Evolutionary conservation across 2,329 filamentous ascomycete genomes (phyloP).

Genomic region (Tolypocladium sp.): DNA sequence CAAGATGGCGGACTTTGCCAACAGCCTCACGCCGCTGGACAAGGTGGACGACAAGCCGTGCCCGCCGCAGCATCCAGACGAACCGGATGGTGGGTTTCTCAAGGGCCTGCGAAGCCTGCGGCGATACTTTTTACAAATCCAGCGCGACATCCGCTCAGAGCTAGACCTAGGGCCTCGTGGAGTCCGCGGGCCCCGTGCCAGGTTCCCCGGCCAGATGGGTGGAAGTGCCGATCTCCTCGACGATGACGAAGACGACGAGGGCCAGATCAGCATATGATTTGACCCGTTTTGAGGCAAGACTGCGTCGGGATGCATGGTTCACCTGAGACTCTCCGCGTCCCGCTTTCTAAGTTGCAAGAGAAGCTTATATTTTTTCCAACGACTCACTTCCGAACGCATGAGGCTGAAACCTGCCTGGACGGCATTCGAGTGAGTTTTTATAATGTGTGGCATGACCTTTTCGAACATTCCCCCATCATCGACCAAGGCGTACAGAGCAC

Average conservation of each 20-base stretch:
- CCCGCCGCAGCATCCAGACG: slow-evolving; percentile 70
- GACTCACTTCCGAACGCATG: not conserved
- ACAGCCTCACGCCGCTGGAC: slow-evolving; percentile 87
- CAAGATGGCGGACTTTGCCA: slow-evolving; percentile 98
- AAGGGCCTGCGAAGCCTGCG: slow-evolving; percentile 71
- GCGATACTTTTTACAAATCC: slow-evolving; percentile 80
- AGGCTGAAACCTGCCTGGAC: not conserved
- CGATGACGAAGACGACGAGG: slow-evolving; percentile 17
- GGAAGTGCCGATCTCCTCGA: slow-evolving; percentile 14
- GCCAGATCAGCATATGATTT: not conserved
- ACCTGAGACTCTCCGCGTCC: not conserved
- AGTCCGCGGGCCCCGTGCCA: slow-evolving; percentile 1
- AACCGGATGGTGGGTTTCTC: slow-evolving; percentile 82
- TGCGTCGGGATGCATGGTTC: not conserved
- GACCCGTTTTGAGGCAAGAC: not conserved
- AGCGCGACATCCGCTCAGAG: slow-evolving; percentile 59
- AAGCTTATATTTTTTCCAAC: not conserved
- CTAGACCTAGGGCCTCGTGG: slow-evolving; percentile 35
- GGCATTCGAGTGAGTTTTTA: not conserved
- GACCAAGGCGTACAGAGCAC: not conserved
- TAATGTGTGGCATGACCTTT: not conserved
- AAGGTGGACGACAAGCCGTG: slow-evolving; percentile 54
- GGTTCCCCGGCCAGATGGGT: slow-evolving; percentile 11
- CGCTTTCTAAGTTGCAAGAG: not conserved
- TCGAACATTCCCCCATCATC: not conserved